These are phyloP conservation scores for Fonsecaea nubica DNA, from an alignment of 2,329 filamentous ascomycete genomes.

Conservation along the genomic window DNA sequence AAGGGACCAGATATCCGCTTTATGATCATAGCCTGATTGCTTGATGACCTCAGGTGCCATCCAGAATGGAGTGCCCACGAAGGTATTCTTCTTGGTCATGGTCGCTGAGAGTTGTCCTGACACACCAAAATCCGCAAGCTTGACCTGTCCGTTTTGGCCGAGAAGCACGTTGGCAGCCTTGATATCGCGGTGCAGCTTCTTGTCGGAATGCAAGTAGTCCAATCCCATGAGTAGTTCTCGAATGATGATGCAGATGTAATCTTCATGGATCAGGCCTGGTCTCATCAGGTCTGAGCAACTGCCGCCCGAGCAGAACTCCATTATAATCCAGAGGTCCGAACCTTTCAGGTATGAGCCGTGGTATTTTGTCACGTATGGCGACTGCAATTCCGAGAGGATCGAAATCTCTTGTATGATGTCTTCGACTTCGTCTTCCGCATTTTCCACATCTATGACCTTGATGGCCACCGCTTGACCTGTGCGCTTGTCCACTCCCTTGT, in stretches of 20 bases:
- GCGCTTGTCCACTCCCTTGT: slow-evolving; percentile 95
- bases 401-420: slow-evolving; percentile 99
- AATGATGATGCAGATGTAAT: slow-evolving; percentile 96
- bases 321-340: slow-evolving; percentile 97
- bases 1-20: slow-evolving; percentile 96
- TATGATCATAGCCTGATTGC: slow-evolving; percentile 96
- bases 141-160: slow-evolving; percentile 89
- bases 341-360: slow-evolving; percentile 96
- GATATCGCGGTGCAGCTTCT: slow-evolving; percentile 95
- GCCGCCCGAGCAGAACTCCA: slow-evolving; percentile 98
- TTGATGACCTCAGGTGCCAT: slow-evolving; percentile 99
- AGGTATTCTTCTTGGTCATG: slow-evolving; percentile 99
- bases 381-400: slow-evolving; percentile 93
- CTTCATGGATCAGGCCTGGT: slow-evolving; percentile 86
- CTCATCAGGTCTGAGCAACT: slow-evolving; percentile 97
- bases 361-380: slow-evolving; percentile 96
- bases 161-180: slow-evolving; percentile 96
- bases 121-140: slow-evolving; percentile 95
- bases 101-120: slow-evolving; percentile 95
- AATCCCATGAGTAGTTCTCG: slow-evolving; percentile 86
- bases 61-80: slow-evolving; percentile 98
- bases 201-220: slow-evolving; percentile 91
- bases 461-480: slow-evolving; percentile 95
- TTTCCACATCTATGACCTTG: slow-evolving; percentile 98
- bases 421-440: slow-evolving; percentile 98